Evolutionary conservation across 331 rosid genomes (phyloP).

Genomic region (Quercus lobata): DNA sequence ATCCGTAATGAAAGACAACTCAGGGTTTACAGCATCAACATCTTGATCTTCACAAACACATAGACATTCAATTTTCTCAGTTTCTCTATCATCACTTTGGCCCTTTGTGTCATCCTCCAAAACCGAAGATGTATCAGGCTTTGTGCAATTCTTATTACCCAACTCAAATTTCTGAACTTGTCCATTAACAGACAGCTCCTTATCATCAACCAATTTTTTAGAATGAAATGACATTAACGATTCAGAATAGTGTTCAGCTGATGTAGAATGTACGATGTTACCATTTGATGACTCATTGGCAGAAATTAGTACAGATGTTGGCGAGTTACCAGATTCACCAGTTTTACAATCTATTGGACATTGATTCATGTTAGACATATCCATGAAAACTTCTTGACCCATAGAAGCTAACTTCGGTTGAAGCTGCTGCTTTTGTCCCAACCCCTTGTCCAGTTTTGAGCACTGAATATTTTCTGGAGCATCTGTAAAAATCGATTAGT

Average conservation of each 20-base stretch:
- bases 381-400: conserved; percentile 8
- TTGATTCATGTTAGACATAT: not conserved
- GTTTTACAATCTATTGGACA: not conserved
- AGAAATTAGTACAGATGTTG: conserved; percentile 16
- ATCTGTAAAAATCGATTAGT: conserved; percentile 24
- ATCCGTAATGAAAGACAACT: not conserved
- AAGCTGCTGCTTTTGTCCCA: conserved; percentile 14
- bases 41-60: conserved; percentile 19
- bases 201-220: not conserved
- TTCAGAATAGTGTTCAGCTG: conserved; percentile 7
- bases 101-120: conserved; percentile 21
- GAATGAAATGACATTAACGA: conserved; percentile 14
- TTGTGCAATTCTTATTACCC: conserved; percentile 10
- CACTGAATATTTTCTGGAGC: conserved; percentile 8
- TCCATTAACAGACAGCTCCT: conserved; percentile 18
- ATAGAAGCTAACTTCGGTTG: conserved; percentile 21
- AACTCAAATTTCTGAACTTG: conserved; percentile 9
- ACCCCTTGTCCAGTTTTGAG: conserved; percentile 25
- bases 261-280: conserved; percentile 11
- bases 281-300: conserved; percentile 21
- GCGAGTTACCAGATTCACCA: conserved; percentile 20
- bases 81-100: conserved; percentile 6
- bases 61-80: not conserved
- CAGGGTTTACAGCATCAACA: not conserved
- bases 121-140: conserved; percentile 8